Base-by-base conservation (phyloP, 176 grass and related monocot genomes). In the Miscanthus lutarioriparius region DNA sequence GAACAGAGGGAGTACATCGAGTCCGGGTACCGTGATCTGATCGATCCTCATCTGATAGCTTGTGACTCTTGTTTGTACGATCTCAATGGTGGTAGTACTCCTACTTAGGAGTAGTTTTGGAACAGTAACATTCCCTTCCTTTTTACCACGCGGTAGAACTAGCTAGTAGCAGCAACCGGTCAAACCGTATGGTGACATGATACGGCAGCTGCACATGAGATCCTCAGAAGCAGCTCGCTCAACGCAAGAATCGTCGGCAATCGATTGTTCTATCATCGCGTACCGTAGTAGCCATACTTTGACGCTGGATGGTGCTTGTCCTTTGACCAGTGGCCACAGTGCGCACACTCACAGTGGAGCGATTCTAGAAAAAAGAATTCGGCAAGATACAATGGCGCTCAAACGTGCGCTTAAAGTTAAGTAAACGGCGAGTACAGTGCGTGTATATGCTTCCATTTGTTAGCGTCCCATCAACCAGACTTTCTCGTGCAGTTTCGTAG, bases 231-330 rank as follows among this genome's bases (percentile, higher is more conserved):
- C 37, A 8, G 32, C 39, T 61, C 35, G 27, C 49, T 16, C 8
- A 38, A 39, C 28, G 38, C 53, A 64, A 64, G 58, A 77, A 65
- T 86, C 72, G 74, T 14, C 17, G 51, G 73, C 64, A 62, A 35
- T 43, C 48, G 88, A 82, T 86, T 82, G 83, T 20, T 76, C 56
- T 22, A 78, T 70, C 88, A 86, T 66, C 43, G 77, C 69, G 64
- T 82, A 76, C 56, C 3, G 61, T 5, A 22, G 20, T 54, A 73
- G 36, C 33, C 33, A 35, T 35, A 62, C 49, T 10, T 8, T 27
- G 4, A 7, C 47, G 44, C 54, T 82, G 65, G 30, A 77, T 43
- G 72, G 6, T 43, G 37, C 59, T 27, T 12, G 54, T 25, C 56
- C 72, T 82, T 45, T 66, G 72, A 76, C 65, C 38, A 9, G 14